Base-by-base conservation (phyloP, 2,329 filamentous ascomycete species). In the Xylaria sp. region DNA sequence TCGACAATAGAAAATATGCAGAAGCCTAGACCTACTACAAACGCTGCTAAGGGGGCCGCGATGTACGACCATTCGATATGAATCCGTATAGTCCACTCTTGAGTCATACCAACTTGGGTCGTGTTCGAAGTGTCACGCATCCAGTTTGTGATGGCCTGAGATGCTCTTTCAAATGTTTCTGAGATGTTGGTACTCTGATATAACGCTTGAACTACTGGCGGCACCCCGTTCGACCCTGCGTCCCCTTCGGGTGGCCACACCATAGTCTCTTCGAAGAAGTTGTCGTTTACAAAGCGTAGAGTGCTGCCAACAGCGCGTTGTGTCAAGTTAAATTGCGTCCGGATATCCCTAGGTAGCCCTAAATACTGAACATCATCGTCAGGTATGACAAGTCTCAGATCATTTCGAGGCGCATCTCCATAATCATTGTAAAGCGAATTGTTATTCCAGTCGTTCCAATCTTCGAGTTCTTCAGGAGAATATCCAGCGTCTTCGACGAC, bases 11-110 rank as follows among this genome's bases (percentile, higher is more conserved):
- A 60, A 49, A 57, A 59, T 14, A 68, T 3, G 31, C 57, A 54
- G 40, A 64, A 70, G 1, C 2, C 35, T 4, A 51, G 12, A 5
- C 46, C 46, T 14, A 17, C 7, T 7, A 51, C 12, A 17, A 49
- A 66, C 45, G 12, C 60, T 52, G 1, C 64, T 11, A 68, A 14
- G 2, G 68, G 70, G 5, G 68, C 61, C 12, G 64, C 55, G 43
- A 70, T 61, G 28, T 68, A 72, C 1, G 63, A 31, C 71, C 70
- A 72, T 5, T 68, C 43, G 6, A 72, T 64, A 2, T 57, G 40
- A 23, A 67, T 68, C 17, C 65, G 61, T 8, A 66, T 61, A 2
- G 60, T 57, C 67, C 63, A 71, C 14, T 69, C 66, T 9, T 64
- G 25, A 4, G 47, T 60, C 1, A 35, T 45, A 0, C 69, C 68